Evolutionary conservation across 805 yeast genomes (phyloP).

Genomic region (Ogataea glucozyma): DNA sequence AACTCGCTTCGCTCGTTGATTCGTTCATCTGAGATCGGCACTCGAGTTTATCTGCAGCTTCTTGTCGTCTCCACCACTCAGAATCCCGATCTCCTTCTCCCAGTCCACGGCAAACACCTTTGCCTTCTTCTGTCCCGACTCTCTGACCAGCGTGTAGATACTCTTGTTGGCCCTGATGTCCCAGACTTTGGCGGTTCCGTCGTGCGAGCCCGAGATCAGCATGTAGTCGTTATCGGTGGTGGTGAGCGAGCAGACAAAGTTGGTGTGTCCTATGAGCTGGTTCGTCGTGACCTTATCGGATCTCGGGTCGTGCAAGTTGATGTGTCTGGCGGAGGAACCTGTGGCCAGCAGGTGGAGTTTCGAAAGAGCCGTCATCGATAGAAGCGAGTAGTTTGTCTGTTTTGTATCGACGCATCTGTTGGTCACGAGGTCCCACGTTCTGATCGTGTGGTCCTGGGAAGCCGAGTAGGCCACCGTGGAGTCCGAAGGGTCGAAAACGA

Average conservation of each 20-base stretch:
- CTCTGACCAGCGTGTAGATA: constrained; percentile 79
- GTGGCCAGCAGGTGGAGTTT: constrained; percentile 72
- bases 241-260: constrained; percentile 80
- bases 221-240: constrained; percentile 78
- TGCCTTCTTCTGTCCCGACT: constrained; percentile 50
- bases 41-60: constrained; percentile 75
- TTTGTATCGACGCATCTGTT: constrained; percentile 83
- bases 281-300: constrained; percentile 61
- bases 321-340: constrained; percentile 98
- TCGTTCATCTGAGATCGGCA: constrained; percentile 27
- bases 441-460: constrained; percentile 91
- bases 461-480: constrained; percentile 87
- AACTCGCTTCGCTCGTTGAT: constrained; percentile 8
- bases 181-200: constrained; percentile 95
- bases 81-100: constrained; percentile 76
- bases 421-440: constrained; percentile 95
- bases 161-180: constrained; percentile 85
- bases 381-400: constrained; percentile 80
- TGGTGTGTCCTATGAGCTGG: constrained; percentile 85
- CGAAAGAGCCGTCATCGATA: constrained; percentile 71
- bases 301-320: constrained; percentile 91
- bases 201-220: constrained; percentile 92
- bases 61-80: constrained; percentile 94
- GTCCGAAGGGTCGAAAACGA: constrained; percentile 72
- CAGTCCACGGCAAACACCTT: constrained; percentile 88